These are phyloP conservation scores for Suillus discolor DNA, from an alignment of 768 basidiomycete genomes.

Conservation along the genomic window DNA sequence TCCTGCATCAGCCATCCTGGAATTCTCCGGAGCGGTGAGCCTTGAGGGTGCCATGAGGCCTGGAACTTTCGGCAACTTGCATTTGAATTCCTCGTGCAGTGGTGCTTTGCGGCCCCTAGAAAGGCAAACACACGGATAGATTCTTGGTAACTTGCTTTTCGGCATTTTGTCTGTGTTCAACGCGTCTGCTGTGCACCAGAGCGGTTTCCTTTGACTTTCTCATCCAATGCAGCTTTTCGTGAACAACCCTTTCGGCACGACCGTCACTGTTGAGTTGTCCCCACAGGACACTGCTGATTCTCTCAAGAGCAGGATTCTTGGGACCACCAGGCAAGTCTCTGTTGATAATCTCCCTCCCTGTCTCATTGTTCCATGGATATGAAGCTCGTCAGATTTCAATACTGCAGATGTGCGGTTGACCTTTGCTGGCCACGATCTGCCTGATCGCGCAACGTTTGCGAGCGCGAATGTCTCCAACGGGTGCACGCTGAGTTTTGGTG, in stretches of 20 bases:
- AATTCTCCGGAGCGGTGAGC: neutral
- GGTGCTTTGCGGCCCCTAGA: neutral
- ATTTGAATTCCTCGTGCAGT: neutral
- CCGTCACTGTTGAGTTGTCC: conserved; percentile 6
- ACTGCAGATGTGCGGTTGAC: conserved; percentile 5
- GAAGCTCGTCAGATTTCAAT: neutral
- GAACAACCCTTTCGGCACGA: conserved; percentile 6
- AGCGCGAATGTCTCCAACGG: neutral
- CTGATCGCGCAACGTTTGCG: neutral
- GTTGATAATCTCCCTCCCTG: neutral
- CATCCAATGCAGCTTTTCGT: conserved; percentile 11
- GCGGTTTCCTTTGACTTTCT: neutral
- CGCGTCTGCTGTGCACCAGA: neutral
- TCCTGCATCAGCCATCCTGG: neutral
- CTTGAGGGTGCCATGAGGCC: no score
- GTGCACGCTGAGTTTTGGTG: conserved; percentile 6
- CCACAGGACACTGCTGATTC: conserved; percentile 1
- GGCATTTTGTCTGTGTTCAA: neutral
- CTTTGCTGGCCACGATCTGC: conserved; percentile 4
- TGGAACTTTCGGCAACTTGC: neutral
- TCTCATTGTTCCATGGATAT: conserved; percentile 1
- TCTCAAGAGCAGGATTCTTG: conserved; percentile 10
- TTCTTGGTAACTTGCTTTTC: neutral
- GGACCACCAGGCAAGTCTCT: conserved; percentile 2
- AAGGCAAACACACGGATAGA: neutral